A percentile compares a stretch with the other conserved stretches of the same genome.
phyloP scores from a whole-genome alignment of 768 basidiomycete genomes.

The Tricholoma flavovirens region DNA sequence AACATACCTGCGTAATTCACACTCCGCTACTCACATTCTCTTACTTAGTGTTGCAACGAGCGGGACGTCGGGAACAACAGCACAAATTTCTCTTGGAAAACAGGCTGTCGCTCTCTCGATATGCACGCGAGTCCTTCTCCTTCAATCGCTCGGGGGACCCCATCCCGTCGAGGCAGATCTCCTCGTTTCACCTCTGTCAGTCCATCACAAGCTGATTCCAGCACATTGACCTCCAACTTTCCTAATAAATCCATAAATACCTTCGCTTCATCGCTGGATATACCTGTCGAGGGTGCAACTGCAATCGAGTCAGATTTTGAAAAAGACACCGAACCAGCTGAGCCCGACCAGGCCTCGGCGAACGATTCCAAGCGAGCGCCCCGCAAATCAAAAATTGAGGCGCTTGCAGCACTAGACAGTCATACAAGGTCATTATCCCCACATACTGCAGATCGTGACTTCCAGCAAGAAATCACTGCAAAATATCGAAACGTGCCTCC shows the following conservation, averaged over 20 bases:
- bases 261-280: conserved; percentile 66
- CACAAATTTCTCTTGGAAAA: conserved; percentile 29
- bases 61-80: conserved; percentile 36
- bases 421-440: conserved; percentile 54
- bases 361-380: conserved; percentile 63
- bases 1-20: conserved; percentile 37
- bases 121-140: conserved; percentile 45
- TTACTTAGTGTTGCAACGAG: conserved; percentile 32
- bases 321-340: conserved; percentile 30
- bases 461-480: conserved; percentile 40
- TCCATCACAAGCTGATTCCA: conserved; percentile 41
- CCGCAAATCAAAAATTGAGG: conserved; percentile 88
- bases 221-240: conserved; percentile 42
- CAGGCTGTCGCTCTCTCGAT: conserved; percentile 22
- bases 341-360: conserved; percentile 32
- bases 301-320: conserved; percentile 49
- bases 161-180: conserved; percentile 60
- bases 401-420: conserved; percentile 70
- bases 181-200: conserved; percentile 47
- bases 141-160: conserved; percentile 48
- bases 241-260: conserved; percentile 44
- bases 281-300: conserved; percentile 69
- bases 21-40: conserved; percentile 44
- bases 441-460: conserved; percentile 49
- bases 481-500: conserved; percentile 47